Conservation (phyloP, 2,329 filamentous ascomycete genomes). For the Hypocrella siamensis region DNA sequence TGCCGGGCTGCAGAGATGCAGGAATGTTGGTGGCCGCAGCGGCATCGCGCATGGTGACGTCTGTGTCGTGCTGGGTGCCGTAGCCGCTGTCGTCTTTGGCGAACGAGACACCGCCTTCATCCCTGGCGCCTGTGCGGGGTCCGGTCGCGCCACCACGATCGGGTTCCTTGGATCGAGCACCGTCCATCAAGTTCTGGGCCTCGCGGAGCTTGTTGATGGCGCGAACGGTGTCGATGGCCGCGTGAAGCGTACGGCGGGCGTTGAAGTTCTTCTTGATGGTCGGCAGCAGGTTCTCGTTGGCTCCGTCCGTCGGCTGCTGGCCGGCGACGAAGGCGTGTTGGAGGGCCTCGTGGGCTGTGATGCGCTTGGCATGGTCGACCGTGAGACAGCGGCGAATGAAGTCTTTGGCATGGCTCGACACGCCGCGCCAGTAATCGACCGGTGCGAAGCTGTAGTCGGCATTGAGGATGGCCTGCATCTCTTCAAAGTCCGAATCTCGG, state of each 20-base stretch:
- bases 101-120: not conserved
- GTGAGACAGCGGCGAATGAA: conserved; percentile 90
- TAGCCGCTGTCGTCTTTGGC: conserved; percentile 29
- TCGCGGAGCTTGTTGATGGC: conserved; percentile 58
- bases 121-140: conserved; percentile 5
- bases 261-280: conserved; percentile 65
- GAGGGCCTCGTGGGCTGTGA: conserved; percentile 74
- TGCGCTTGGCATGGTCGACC: conserved; percentile 70
- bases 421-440: conserved; percentile 89
- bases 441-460: conserved; percentile 95
- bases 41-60: conserved; percentile 32
- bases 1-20: conserved; percentile 36
- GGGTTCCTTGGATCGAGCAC: conserved; percentile 36
- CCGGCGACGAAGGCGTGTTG: conserved; percentile 50
- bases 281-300: conserved; percentile 46
- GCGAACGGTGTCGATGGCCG: conserved; percentile 54
- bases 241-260: conserved; percentile 50
- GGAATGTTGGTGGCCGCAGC: conserved; percentile 22
- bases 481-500: conserved; percentile 90
- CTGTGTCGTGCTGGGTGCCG: conserved; percentile 22
- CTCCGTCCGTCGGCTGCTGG: conserved; percentile 28
- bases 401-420: conserved; percentile 71
- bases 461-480: conserved; percentile 97
- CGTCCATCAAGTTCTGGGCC: conserved; percentile 42
- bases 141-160: conserved; percentile 15